Conservation (phyloP, 768 basidiomycete genomes). For the Tricholoma matsutake region DNA sequence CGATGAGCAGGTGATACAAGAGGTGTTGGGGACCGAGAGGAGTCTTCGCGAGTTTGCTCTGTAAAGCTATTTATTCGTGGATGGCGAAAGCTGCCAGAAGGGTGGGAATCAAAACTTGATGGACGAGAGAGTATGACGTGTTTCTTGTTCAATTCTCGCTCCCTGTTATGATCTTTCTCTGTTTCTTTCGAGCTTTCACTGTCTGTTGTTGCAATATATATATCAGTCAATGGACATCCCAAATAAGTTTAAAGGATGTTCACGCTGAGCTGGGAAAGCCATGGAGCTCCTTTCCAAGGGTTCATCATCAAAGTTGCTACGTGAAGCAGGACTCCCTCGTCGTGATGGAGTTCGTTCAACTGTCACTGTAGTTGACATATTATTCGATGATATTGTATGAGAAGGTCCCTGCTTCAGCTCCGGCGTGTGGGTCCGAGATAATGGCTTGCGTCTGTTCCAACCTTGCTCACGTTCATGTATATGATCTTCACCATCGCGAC, state of each 20-base stretch:
- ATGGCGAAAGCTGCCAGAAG: conserved; percentile 25
- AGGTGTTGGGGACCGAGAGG: conserved; percentile 31
- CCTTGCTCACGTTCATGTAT: conserved; percentile 44
- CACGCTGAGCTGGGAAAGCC: conserved; percentile 52
- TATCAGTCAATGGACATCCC: neutral
- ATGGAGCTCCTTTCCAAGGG: conserved; percentile 44
- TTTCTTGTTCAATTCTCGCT: conserved; percentile 55
- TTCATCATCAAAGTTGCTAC: conserved; percentile 39
- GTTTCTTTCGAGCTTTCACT: conserved; percentile 40
- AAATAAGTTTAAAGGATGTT: conserved; percentile 19
- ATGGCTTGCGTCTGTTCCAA: conserved; percentile 37
- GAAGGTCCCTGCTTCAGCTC: conserved; percentile 18
- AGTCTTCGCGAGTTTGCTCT: conserved; percentile 32
- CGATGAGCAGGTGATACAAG: conserved; percentile 17
- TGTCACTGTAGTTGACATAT: conserved; percentile 16
- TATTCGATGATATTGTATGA: conserved; percentile 14
- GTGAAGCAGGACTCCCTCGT: conserved; percentile 37
- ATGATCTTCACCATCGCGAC: conserved; percentile 8
- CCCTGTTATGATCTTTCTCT: conserved; percentile 43
- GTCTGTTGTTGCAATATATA: conserved; percentile 30
- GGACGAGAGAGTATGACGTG: conserved; percentile 35
- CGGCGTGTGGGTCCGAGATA: conserved; percentile 16
- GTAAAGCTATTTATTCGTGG: conserved; percentile 19
- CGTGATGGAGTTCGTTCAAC: conserved; percentile 23
- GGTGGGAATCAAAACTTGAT: conserved; percentile 40